Percentiles rank a stretch among this genome's conserved stretches.
These are phyloP conservation scores for Tritrichomonas foetus DNA, from an alignment of 208 protist genomes.

Conservation along the genomic window DNA sequence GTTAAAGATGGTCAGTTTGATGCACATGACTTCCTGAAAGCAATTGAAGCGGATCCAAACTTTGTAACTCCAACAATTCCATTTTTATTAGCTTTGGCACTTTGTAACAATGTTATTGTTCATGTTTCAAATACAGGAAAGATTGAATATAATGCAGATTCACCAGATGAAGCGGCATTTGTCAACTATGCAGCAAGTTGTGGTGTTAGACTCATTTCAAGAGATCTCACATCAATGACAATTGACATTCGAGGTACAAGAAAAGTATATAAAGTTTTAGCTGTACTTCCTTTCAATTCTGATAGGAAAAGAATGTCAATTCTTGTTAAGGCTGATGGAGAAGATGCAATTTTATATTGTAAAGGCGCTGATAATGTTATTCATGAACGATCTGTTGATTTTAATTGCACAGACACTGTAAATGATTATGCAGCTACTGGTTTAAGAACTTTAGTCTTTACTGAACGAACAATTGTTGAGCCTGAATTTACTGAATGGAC, in stretches of 20 bases:
- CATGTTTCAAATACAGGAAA: background rate
- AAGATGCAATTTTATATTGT: background rate
- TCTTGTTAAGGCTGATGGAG: background rate
- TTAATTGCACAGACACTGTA: background rate
- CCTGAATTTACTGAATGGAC: background rate
- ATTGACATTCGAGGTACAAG: background rate
- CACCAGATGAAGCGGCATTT: slow-evolving; percentile 30
- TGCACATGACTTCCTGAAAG: background rate
- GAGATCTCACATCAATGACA: background rate
- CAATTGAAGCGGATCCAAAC: background rate
- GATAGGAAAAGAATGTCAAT: slow-evolving; percentile 48
- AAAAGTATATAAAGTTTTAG: background rate
- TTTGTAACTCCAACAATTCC: background rate
- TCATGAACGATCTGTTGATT: background rate
- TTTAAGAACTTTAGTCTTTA: background rate
- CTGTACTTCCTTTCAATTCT: slow-evolving; percentile 73
- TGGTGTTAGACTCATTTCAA: background rate
- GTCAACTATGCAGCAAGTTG: background rate
- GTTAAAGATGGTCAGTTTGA: background rate
- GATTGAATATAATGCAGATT: background rate
- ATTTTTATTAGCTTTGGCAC: background rate
- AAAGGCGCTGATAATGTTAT: slow-evolving; percentile 27
- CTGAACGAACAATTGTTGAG: background rate
- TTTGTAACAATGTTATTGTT: background rate
- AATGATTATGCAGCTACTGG: background rate